Evolutionary conservation across 108 stramenopile genomes (phyloP), one percentile per base, ranked within the genome.

Genomic region (Thalassiosira profunda): DNA sequence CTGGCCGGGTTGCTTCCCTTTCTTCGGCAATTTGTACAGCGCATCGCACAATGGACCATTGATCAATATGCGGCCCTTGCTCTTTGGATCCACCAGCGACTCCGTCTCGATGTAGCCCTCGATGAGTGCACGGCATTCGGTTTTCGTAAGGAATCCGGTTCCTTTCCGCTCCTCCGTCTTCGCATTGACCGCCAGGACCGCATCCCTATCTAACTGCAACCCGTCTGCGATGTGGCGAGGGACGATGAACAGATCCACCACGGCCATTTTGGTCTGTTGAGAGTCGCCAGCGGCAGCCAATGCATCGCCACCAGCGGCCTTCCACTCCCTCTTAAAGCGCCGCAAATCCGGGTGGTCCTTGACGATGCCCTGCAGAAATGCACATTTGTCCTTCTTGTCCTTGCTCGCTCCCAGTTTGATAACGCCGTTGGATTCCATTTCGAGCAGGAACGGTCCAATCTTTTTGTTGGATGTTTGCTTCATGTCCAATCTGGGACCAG

Each of bases 41-140:
- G 76, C 80, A 74, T 92, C 86, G n/a, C 82, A 86, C 38, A 95
- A 29, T 20, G 93, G 88, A 17, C 90, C 93, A 73, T 95, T 88
- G 40, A 95, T 25, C 7, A 47, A 7, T 11, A 89, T 73, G n/a
- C 48, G 42, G 8, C 72, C 79, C 15, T 62, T 67, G 25, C 42
- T 36, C 0, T 35, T 47, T 2, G 69, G 42, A 58, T 74, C 67
- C 1, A 79, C 53, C 42, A 95, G 60, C 5, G 62, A 70, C 64
- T 95, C 84, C 23, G 67, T 63, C 36, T 67, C 45, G 3, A 90
- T 61, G 58, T 95, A 95, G 2, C 51, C 58, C 14, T 91, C 88
- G 4, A 95, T 75, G 8, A 91, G 63, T 21, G 70, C 72, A 45
- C 84, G 63, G 9, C 79, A 85, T 81, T 95, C 93, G 18, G 84